These are phyloP conservation scores for Falciphora oryzae DNA, from an alignment of 2,329 filamentous ascomycete genomes.

Conservation along the genomic window DNA sequence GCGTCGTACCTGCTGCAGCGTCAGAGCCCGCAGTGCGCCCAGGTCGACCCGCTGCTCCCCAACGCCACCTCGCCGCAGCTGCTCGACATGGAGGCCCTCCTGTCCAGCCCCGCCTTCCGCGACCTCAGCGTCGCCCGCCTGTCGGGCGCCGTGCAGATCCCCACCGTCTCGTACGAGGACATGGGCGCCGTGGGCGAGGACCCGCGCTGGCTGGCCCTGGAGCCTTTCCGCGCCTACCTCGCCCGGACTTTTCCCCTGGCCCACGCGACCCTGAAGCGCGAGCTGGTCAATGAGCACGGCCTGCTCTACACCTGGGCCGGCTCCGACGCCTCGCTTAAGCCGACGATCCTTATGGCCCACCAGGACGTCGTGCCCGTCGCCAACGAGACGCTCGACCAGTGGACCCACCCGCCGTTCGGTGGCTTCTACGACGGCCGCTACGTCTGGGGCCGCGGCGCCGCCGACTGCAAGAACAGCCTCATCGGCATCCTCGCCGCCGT, in stretches of 20 bases:
- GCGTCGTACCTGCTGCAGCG: too few species aligned
- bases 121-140: conserved; percentile 22
- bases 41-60: conserved; percentile 6
- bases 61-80: conserved; percentile 9
- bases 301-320: conserved; percentile 54
- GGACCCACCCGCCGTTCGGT: conserved; percentile 56
- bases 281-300: conserved; percentile 54
- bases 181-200: conserved; percentile 48
- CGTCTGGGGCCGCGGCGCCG: conserved; percentile 56
- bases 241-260: conserved; percentile 44
- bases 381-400: conserved; percentile 40
- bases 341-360: conserved; percentile 55
- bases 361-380: conserved; percentile 59
- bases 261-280: conserved; percentile 39
- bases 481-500: conserved; percentile 50
- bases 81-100: conserved; percentile 17
- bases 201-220: conserved; percentile 52
- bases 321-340: conserved; percentile 41
- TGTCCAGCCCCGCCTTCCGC: conserved; percentile 18
- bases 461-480: conserved; percentile 57
- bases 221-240: conserved; percentile 45
- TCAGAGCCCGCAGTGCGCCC: conserved; percentile 4
- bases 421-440: conserved; percentile 51
- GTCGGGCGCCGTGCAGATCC: conserved; percentile 24
- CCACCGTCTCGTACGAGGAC: conserved; percentile 30